These are phyloP conservation scores for Torulaspora maleeae DNA, from an alignment of 805 yeast genomes.

Conservation along the genomic window DNA sequence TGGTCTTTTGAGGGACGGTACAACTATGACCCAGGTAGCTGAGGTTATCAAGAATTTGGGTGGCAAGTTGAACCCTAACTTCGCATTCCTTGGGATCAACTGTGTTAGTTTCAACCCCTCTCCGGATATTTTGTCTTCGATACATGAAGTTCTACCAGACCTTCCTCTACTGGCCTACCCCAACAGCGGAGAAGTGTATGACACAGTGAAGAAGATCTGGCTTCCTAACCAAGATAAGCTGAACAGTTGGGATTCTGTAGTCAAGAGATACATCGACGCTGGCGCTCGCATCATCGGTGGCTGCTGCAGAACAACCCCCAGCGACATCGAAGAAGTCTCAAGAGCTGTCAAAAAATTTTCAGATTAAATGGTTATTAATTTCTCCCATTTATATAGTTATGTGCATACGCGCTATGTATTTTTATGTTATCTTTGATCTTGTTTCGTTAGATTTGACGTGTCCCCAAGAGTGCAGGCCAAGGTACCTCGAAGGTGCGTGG, in stretches of 20 bases:
- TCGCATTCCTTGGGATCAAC: constrained; percentile 60
- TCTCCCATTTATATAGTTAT: no score
- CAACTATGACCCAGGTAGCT: constrained; percentile 37
- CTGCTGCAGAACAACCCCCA: constrained; percentile 68
- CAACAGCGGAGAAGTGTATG: constrained; percentile 69
- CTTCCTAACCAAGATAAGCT: constrained; percentile 14
- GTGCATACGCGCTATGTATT: no score
- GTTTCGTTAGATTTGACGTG: no score
- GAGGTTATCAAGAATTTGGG: constrained; percentile 19
- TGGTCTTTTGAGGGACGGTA: constrained; percentile 49
- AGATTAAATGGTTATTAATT: no score
- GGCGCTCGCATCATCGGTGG: constrained; percentile 62
- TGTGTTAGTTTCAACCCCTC: constrained; percentile 54
- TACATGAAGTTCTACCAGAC: constrained; percentile 21
- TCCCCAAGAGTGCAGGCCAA: no score
- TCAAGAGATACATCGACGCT: constrained; percentile 38
- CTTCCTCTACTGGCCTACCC: constrained; percentile 59
- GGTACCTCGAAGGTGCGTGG: no score
- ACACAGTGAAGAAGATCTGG: constrained; percentile 46
- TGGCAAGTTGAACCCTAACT: constrained; percentile 24
- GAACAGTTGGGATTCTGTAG: constrained; percentile 38
- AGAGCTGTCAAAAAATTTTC: constrained; percentile 12
- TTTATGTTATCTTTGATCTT: no score
- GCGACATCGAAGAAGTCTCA: constrained; percentile 30
- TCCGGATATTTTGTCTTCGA: constrained; percentile 36